Percentiles rank a stretch among this genome's conserved stretches.
Evolutionary conservation across 2,329 filamentous ascomycete species (phyloP).

Genomic region (Sarocladium strictum): DNA sequence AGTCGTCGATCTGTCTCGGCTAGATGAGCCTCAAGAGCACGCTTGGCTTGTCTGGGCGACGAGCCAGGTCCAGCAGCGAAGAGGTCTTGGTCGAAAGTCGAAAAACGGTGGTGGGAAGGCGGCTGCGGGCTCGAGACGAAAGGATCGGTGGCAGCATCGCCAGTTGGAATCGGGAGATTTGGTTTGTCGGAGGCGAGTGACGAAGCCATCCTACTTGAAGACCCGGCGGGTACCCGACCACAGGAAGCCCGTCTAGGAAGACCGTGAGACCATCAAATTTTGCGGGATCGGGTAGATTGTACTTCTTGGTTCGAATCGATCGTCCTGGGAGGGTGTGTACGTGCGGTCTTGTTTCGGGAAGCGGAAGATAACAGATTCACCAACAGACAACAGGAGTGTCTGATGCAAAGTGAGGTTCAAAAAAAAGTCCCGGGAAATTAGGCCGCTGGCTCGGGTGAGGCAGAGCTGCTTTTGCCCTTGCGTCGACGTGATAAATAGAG

Average conservation of each 20-base stretch:
- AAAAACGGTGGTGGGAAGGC: constrained; percentile 61
- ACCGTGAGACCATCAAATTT: constrained; percentile 16
- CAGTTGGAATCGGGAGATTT: constrained; percentile 30
- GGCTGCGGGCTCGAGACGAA: constrained; percentile 44
- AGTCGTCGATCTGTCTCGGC: constrained; percentile 88
- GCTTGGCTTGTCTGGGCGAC: constrained; percentile 81
- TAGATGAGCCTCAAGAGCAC: constrained; percentile 84
- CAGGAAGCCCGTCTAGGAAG: constrained; percentile 18
- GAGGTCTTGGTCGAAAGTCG: constrained; percentile 69
- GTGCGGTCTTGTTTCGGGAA: constrained; percentile 3
- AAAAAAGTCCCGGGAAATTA: constrained; percentile 5
- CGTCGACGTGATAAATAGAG: constrained; percentile 6
- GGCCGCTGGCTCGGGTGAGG: neutral
- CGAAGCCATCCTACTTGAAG: constrained; percentile 33
- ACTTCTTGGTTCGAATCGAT: neutral
- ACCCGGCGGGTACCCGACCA: constrained; percentile 14
- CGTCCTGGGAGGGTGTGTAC: neutral
- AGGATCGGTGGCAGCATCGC: constrained; percentile 42
- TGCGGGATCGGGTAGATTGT: constrained; percentile 7
- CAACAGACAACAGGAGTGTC: neutral
- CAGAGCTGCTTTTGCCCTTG: constrained; percentile 1
- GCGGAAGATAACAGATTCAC: neutral
- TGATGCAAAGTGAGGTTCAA: neutral
- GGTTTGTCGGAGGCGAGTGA: constrained; percentile 36
- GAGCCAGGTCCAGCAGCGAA: constrained; percentile 71